phyloP scores from a whole-genome alignment of 2,329 filamentous ascomycete species.

The Fusarium sp. region DNA sequence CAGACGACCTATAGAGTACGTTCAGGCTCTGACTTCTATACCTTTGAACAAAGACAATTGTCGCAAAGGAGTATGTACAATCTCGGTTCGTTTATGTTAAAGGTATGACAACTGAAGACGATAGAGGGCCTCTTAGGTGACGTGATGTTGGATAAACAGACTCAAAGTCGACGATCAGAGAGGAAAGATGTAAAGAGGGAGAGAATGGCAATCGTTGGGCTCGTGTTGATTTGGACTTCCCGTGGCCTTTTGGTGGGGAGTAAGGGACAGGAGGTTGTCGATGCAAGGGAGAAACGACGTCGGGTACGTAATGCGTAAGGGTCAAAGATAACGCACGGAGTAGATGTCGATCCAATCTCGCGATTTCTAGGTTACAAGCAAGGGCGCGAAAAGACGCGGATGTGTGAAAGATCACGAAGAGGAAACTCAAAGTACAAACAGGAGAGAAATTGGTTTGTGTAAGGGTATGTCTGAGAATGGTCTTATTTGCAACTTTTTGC shows the following conservation, averaged over 20 bases:
- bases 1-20: background rate
- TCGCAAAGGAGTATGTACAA: constrained; percentile 20
- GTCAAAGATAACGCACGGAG: background rate
- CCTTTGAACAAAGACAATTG: constrained; percentile 1
- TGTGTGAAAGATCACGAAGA: background rate
- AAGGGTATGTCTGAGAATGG: constrained; percentile 14
- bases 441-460: background rate
- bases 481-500: constrained; percentile 14
- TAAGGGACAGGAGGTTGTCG: constrained; percentile 1
- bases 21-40: background rate
- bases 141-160: background rate
- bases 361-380: constrained; percentile 1
- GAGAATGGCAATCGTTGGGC: constrained; percentile 3
- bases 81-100: background rate
- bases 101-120: background rate
- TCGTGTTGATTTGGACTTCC: background rate
- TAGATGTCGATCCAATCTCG: constrained; percentile 8
- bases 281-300: constrained; percentile 10
- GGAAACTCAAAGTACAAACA: background rate
- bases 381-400: background rate
- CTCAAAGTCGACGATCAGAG: background rate
- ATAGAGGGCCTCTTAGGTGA: background rate
- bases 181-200: background rate
- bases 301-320: constrained; percentile 11
- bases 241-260: constrained; percentile 3